A percentile compares a stretch with the other conserved stretches of the same genome.
These are phyloP conservation scores for Gnaphalium uliginosum DNA, from an alignment of 129 eudicot genomes.

Conservation along the genomic window DNA sequence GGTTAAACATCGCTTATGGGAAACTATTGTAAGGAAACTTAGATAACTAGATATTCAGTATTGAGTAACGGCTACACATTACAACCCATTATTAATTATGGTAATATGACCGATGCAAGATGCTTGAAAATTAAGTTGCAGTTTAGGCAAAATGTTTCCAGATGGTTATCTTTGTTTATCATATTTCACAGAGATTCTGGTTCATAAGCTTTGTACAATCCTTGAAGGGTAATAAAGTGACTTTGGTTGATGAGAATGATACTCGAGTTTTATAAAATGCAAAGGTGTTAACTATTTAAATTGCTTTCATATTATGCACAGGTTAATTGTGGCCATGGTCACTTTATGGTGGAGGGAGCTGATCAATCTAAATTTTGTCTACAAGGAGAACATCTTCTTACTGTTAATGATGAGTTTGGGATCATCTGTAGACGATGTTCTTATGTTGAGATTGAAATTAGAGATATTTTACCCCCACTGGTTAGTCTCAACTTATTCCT, in stretches of 20 bases:
- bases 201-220: background rate
- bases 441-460: slow-evolving; percentile 48
- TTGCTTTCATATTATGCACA: slow-evolving; percentile 33
- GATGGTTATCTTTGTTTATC: background rate
- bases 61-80: background rate
- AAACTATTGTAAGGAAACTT: background rate
- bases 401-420: slow-evolving; percentile 61
- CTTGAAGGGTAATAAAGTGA: background rate
- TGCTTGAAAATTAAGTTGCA: background rate
- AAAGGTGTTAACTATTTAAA: slow-evolving; percentile 1
- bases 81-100: background rate
- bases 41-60: background rate
- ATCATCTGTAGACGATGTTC: slow-evolving; percentile 54
- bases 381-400: slow-evolving; percentile 44
- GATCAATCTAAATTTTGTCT: slow-evolving; percentile 40
- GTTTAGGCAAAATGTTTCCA: background rate
- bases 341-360: slow-evolving; percentile 1
- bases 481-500: slow-evolving; percentile 41
- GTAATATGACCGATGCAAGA: background rate
- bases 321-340: slow-evolving; percentile 31
- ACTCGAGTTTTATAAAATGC: background rate
- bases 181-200: background rate
- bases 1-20: background rate
- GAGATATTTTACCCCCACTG: slow-evolving; percentile 54
- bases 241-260: background rate